phyloP scores from a whole-genome alignment of 1,139 yeast species.

The Candida neerlandica region DNA sequence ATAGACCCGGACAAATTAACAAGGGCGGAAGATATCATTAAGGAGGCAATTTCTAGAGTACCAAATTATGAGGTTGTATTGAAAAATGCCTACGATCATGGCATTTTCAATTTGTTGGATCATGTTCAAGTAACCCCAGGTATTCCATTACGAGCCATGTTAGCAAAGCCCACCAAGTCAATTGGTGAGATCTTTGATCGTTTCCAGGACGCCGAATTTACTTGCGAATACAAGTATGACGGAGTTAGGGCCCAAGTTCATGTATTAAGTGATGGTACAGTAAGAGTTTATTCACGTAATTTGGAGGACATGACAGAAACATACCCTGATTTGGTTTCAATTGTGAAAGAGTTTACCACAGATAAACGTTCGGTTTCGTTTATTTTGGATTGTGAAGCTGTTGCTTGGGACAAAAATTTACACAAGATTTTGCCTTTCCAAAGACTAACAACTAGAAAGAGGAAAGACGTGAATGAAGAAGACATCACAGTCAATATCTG shows the following conservation, averaged over 20 bases:
- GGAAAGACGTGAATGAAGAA: conserved; percentile 86
- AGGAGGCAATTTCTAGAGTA: conserved; percentile 87
- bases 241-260: conserved; percentile 98
- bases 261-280: conserved; percentile 63
- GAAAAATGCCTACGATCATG: conserved; percentile 63
- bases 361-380: conserved; percentile 46
- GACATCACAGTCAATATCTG: conserved; percentile 91
- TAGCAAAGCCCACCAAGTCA: conserved; percentile 96
- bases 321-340: conserved; percentile 84
- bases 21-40: conserved; percentile 73
- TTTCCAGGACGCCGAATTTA: conserved; percentile 80
- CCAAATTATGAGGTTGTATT: conserved; percentile 88
- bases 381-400: conserved; percentile 95
- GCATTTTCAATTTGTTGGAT: conserved; percentile 64
- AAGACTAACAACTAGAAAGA: conserved; percentile 85
- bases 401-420: conserved; percentile 89
- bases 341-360: conserved; percentile 61
- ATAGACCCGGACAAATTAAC: conserved; percentile 44
- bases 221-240: conserved; percentile 96
- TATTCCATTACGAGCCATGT: conserved; percentile 94
- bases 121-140: conserved; percentile 85
- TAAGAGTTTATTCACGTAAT: conserved; percentile 85
- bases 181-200: conserved; percentile 87
- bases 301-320: conserved; percentile 97
- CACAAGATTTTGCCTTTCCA: conserved; percentile 89